Conservation (phyloP, 1,284 basidiomycete species). For the Taiwanofungus camphoratus region DNA sequence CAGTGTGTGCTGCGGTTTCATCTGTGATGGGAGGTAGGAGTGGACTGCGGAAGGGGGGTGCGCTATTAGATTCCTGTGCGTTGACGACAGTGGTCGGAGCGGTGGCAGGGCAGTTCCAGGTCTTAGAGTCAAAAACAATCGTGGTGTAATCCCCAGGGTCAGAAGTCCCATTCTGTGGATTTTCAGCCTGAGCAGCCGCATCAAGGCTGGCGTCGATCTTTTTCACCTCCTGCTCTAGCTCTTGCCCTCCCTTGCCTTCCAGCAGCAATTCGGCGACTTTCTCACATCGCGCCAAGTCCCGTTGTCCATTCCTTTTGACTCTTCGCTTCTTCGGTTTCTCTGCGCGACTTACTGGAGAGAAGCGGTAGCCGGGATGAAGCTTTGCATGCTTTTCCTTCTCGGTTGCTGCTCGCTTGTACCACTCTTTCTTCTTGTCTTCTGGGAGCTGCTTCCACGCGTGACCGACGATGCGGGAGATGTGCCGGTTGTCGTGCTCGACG, state of each 20-base stretch:
- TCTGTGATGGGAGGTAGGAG: too few species aligned
- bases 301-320: conserved; percentile 20
- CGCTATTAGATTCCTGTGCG: too few species aligned
- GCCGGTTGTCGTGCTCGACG: conserved; percentile 49
- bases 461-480: conserved; percentile 53
- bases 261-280: conserved; percentile 15
- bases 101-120: conserved; percentile 3
- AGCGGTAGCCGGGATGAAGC: conserved; percentile 46
- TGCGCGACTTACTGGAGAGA: conserved; percentile 26
- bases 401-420: conserved; percentile 42
- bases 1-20: too few species aligned
- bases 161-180: not conserved
- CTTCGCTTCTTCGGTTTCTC: conserved; percentile 19
- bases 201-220: conserved; percentile 9
- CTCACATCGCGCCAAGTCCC: conserved; percentile 15
- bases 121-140: conserved; percentile 12
- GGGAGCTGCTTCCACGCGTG: conserved; percentile 48
- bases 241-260: conserved; percentile 9
- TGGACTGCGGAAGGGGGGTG: too few species aligned
- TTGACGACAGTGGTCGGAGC: conserved; percentile 1
- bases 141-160: conserved; percentile 11
- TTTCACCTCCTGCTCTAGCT: conserved; percentile 10
- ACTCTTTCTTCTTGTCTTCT: conserved; percentile 38
- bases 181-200: not conserved
- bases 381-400: conserved; percentile 43